phyloP scores from a whole-genome alignment of 73 alveolate species.

The Loxodes magnus region DNA sequence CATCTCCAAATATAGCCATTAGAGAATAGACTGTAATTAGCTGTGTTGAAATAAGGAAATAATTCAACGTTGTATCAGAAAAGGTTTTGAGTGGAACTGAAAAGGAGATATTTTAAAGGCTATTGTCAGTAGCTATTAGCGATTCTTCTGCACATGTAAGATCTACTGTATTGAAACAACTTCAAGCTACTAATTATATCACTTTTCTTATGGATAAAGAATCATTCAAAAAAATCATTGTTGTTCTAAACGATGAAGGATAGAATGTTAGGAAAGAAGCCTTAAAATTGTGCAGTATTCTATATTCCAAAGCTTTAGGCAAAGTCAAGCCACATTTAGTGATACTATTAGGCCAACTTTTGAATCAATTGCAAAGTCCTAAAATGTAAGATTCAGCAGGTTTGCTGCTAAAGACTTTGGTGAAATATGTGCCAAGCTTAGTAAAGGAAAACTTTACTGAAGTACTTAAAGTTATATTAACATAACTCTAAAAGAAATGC shows the following conservation, averaged over 20 bases:
- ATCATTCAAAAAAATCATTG: slow-evolving; percentile 34
- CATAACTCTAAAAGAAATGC: slow-evolving; percentile 30
- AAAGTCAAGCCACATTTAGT: too few relatives aligned
- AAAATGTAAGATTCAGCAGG: slow-evolving; percentile 51
- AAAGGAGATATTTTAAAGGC: slow-evolving; percentile 34
- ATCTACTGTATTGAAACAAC: slow-evolving; percentile 41
- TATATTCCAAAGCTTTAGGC: slow-evolving; percentile 45
- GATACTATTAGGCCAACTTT: slow-evolving; percentile 20
- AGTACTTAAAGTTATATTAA: slow-evolving; percentile 23
- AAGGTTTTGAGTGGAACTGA: slow-evolving; percentile 39
- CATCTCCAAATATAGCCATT: neutral
- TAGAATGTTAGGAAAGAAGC: slow-evolving; percentile 44
- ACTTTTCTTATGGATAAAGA: slow-evolving; percentile 32
- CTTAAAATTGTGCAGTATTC: slow-evolving; percentile 30
- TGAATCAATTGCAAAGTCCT: slow-evolving; percentile 37
- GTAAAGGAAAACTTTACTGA: slow-evolving; percentile 31
- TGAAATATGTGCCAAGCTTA: slow-evolving; percentile 30
- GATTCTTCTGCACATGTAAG: slow-evolving; percentile 48
- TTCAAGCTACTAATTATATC: slow-evolving; percentile 39
- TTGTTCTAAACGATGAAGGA: slow-evolving; percentile 46
- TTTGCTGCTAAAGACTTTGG: slow-evolving; percentile 41
- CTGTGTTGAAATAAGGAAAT: neutral
- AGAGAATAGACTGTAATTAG: slow-evolving; percentile 8
- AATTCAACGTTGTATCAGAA: slow-evolving; percentile 12
- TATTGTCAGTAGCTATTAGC: slow-evolving; percentile 48